phyloP scores from a whole-genome alignment of 2,329 filamentous ascomycete genomes.

The Ophiosphaerella herpotricha region DNA sequence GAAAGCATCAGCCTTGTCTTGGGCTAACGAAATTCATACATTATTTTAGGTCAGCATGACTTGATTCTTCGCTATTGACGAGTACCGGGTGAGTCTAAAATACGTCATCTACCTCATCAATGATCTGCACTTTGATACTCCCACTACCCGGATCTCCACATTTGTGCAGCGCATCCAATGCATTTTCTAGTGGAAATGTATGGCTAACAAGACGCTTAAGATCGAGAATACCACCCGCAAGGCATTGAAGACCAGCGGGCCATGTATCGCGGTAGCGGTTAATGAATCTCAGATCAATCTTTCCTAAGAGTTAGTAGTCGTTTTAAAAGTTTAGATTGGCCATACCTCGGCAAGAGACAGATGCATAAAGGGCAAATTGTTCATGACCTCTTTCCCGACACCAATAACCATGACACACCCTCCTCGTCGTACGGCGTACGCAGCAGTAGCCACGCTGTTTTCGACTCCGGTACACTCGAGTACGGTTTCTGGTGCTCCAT shows the following conservation, averaged over 20 bases:
- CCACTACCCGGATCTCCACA: conserved; percentile 58
- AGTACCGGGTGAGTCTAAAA: conserved; percentile 9
- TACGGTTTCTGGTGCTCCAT: conserved; percentile 61
- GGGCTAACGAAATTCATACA: no score
- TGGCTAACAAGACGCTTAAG: conserved; percentile 68
- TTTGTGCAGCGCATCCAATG: conserved; percentile 61
- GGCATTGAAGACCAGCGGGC: conserved; percentile 66
- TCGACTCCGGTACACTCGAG: conserved; percentile 71
- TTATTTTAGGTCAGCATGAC: no score
- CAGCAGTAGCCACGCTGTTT: conserved; percentile 64
- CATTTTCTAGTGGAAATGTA: conserved; percentile 64
- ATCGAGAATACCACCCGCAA: conserved; percentile 64
- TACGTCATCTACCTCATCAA: conserved; percentile 50
- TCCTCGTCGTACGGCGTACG: conserved; percentile 61
- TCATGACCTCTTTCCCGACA: conserved; percentile 65
- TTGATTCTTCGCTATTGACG: no score
- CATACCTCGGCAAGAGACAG: conserved; percentile 63
- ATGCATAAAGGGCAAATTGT: conserved; percentile 71
- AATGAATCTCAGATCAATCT: conserved; percentile 72
- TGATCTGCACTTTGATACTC: conserved; percentile 65
- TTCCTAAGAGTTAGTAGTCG: neutral
- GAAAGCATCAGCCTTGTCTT: no score
- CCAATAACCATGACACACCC: conserved; percentile 68
- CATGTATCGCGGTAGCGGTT: conserved; percentile 73
- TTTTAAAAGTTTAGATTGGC: neutral